Evolutionary conservation across 2,329 filamentous ascomycete species (phyloP), one percentile per base, ranked within the genome.

Genomic region (Nemania bipapillata): DNA sequence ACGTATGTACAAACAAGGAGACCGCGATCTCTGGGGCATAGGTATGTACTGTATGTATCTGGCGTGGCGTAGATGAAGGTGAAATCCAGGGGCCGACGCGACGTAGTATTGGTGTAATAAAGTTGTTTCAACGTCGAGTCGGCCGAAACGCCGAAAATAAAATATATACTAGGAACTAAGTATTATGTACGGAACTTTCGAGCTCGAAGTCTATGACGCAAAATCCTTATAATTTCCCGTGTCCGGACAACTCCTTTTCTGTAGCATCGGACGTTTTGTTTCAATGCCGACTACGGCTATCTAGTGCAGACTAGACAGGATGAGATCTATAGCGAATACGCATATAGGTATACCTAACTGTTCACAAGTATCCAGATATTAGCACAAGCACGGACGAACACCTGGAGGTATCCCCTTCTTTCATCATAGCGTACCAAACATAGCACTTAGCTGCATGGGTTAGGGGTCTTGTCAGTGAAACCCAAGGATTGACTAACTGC

Each of bases 341-440:
- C n/a, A n/a, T n/a, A n/a, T n/a, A n/a, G n/a, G n/a, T n/a, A n/a
- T n/a, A n/a, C n/a, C n/a, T n/a, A n/a, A n/a, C n/a, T n/a, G n/a
- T n/a, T n/a, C n/a, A n/a, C n/a, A n/a, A n/a, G n/a, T n/a, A n/a
- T n/a, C n/a, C n/a, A n/a, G n/a, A n/a, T n/a, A n/a, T n/a, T n/a
- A n/a, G n/a, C n/a, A n/a, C n/a, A n/a, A n/a, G n/a, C n/a, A n/a
- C n/a, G 22, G 17, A 49, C 45, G n/a, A 22, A 37, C n/a, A 12
- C 35, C 26, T 0, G 24, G 22, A 45, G 40, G 8, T 42, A 15
- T 28, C 22, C 8, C 17, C 35, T n/a, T 32, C 15, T 62, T 62
- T 62, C 59, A 47, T 62, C 59, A 54, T 54, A 54, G 50, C 28
- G 59, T 30, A 20, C 35, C 9, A 40, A 30, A 55, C 12, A 35